Percentiles rank a stretch among this genome's conserved stretches.
phyloP scores from a whole-genome alignment of 179 eudicot genomes.

The Amaranthus tricolor region DNA sequence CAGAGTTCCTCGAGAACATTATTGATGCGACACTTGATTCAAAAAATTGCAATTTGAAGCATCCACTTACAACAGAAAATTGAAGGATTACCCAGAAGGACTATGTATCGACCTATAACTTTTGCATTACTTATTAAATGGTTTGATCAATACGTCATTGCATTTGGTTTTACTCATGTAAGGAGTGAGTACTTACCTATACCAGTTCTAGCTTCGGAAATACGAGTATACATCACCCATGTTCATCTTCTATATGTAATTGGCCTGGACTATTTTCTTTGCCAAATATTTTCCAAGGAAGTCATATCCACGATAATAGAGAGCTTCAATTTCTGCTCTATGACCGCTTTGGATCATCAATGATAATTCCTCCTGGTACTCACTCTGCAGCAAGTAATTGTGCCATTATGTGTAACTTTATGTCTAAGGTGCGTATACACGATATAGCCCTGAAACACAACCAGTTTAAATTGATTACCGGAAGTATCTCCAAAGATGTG shows the following conservation, averaged over 20 bases:
- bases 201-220: neutral
- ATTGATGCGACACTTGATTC: no score
- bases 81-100: no score
- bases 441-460: neutral
- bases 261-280: constrained; percentile 80
- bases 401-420: neutral
- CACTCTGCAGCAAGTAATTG: constrained; percentile 41
- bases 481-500: constrained; percentile 60
- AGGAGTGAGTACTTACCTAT: neutral
- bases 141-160: neutral
- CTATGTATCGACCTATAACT: no score
- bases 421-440: neutral
- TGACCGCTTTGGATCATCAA: constrained; percentile 67
- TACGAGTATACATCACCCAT: neutral
- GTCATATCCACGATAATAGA: constrained; percentile 76
- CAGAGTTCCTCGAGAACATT: no score
- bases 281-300: constrained; percentile 74
- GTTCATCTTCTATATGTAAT: constrained; percentile 50
- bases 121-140: neutral
- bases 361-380: constrained; percentile 77
- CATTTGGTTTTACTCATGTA: neutral
- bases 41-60: no score
- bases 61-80: no score
- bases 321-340: constrained; percentile 94
- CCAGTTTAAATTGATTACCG: constrained; percentile 36